phyloP scores from a whole-genome alignment of 179 eudicot species.

The Actinidia chinensis region DNA sequence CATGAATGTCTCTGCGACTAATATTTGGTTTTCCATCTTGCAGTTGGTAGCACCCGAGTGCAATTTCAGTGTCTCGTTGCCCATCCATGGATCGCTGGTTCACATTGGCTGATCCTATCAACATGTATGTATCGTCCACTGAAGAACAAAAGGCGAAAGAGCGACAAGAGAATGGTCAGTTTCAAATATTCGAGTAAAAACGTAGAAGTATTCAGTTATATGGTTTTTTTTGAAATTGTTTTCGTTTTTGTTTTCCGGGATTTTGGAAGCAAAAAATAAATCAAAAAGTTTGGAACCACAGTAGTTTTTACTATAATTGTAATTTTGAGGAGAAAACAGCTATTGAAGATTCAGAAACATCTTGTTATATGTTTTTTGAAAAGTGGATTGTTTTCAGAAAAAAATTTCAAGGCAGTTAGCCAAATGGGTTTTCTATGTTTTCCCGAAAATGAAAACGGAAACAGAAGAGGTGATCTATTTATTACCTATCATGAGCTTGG shows the following conservation, averaged over 20 bases:
- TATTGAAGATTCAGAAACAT: background rate
- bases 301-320: background rate
- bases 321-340: background rate
- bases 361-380: background rate
- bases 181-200: background rate
- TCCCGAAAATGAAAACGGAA: background rate
- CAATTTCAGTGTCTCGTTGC: slow-evolving; percentile 87
- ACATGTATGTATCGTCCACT: slow-evolving; percentile 84
- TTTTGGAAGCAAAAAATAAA: background rate
- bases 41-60: slow-evolving; percentile 84
- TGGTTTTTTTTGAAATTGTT: background rate
- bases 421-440: background rate
- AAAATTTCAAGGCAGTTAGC: background rate
- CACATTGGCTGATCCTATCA: slow-evolving; percentile 89
- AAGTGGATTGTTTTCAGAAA: background rate
- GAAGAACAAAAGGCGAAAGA: slow-evolving; percentile 13
- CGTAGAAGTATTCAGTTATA: background rate
- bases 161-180: background rate
- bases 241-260: background rate
- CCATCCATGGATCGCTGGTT: slow-evolving; percentile 98
- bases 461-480: background rate
- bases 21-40: slow-evolving; percentile 25
- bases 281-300: background rate
- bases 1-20: slow-evolving; percentile 42
- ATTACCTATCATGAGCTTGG: slow-evolving; percentile 96